phyloP scores from a whole-genome alignment of 495 filamentous ascomycete species.

The Aspergillus saccharolyticus region DNA sequence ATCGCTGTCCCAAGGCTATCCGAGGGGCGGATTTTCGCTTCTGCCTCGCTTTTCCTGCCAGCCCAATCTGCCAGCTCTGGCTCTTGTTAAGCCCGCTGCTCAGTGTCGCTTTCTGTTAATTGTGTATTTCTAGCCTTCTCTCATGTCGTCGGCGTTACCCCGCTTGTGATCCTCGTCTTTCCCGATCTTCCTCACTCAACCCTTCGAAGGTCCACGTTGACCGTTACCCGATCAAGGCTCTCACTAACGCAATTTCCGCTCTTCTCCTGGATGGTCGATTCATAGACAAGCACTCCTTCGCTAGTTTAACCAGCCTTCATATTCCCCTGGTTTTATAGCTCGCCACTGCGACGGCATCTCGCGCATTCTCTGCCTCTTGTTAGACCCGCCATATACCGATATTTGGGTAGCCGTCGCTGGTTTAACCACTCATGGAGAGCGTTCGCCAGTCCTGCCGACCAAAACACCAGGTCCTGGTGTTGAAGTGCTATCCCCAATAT shows the following conservation, averaged over 20 bases:
- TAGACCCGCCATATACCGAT: not conserved
- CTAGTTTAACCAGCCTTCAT: not conserved
- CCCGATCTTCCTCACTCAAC: not conserved
- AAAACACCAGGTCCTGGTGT: slow-evolving; percentile 86
- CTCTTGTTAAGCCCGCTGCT: slow-evolving; percentile 6
- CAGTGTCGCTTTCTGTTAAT: slow-evolving; percentile 3
- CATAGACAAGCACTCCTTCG: not conserved
- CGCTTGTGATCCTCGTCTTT: not conserved
- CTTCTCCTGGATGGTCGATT: not conserved
- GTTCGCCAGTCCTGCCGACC: slow-evolving; percentile 66
- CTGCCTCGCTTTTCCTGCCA: slow-evolving; percentile 6
- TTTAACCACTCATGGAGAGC: slow-evolving; percentile 45
- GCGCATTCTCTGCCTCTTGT: not conserved
- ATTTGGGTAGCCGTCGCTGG: not conserved
- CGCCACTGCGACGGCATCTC: not conserved
- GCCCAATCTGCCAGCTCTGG: slow-evolving; percentile 1
- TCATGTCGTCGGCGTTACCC: not conserved
- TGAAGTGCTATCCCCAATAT: slow-evolving; percentile 89
- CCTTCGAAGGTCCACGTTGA: slow-evolving; percentile 6
- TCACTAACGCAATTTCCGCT: not conserved
- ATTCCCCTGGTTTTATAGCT: not conserved
- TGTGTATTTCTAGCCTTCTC: not conserved
- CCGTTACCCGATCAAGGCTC: slow-evolving; percentile 1
- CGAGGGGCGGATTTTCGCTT: slow-evolving; percentile 1
- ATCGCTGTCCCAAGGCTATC: not conserved